Base-by-base conservation (phyloP, 768 basidiomycete genomes). In the Termitomyces sp. region DNA sequence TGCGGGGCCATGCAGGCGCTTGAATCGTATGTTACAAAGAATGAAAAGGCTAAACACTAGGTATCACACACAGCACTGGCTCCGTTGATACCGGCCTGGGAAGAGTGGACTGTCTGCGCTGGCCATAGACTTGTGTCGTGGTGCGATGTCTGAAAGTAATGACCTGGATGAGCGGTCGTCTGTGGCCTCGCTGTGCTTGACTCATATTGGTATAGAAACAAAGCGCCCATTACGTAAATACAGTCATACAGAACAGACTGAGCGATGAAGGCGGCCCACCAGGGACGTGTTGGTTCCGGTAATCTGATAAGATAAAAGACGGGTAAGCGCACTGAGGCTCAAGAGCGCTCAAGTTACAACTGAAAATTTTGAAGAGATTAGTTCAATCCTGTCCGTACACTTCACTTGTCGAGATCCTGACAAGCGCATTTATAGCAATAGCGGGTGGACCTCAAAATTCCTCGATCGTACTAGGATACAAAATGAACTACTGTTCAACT, bases 1-100 rank as follows among this genome's bases (percentile, higher is more conserved):
- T 42, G 44, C 44, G 32, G 44, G 8, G 28, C 32, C 61, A 58
- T 18, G 38, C 16, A 57, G 20, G 35, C 54, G 46, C 53, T 55
- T 28, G 36, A 39, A 24, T 46, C 24, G 1, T 33, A 22, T 5
- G 44, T 18, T 44, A 16, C 32, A 24, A 45, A 45, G 33, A 46
- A 36, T 24, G 16, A 24, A 35, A 15, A 22, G 8, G 22, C 40
- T 49, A 45, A 16, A 51, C 40, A 48, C 22, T 18, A 49, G 24
- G 22, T 49, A 49, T 49, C 28, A 55, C 24, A 28, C 53, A 32
- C 9, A 32, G 7, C 49, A 11, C 28, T 18, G 8, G 8, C 4
- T 36, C 24, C 54, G 18, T 55, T n/a, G 28, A 16, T 18, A 7
- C 16, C 15, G 38, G 22, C 1, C 11, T 18, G 32, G 8, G 18